Percentiles rank a stretch among this genome's conserved stretches.
Evolutionary conservation across 768 basidiomycete species (phyloP).

Genomic region (Serendipita vermifera): DNA sequence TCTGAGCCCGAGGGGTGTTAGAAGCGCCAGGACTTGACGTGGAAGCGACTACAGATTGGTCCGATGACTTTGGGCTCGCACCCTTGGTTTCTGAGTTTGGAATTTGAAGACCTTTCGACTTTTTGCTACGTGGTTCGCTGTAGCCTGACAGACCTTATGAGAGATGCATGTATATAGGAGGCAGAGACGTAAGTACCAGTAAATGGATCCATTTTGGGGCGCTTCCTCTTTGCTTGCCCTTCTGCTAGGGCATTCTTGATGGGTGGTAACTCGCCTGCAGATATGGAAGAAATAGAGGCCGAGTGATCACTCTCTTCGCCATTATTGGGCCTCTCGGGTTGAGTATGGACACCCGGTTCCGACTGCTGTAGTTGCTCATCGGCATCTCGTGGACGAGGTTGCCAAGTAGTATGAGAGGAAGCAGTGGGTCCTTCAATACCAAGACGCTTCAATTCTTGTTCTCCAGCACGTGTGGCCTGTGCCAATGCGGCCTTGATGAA

Average conservation of each 20-base stretch:
- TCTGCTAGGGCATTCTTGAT: conserved; percentile 65
- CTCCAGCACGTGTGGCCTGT: not conserved
- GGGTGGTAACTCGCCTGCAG: too few species aligned
- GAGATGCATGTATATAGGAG: not conserved
- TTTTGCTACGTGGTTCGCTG: conserved; percentile 17
- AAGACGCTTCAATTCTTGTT: not conserved
- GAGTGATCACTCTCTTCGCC: not conserved
- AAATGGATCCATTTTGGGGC: conserved; percentile 50
- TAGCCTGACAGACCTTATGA: conserved; percentile 13
- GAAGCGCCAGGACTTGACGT: conserved; percentile 14
- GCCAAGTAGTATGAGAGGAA: not conserved
- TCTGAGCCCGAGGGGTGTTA: conserved; percentile 19
- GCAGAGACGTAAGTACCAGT: conserved; percentile 33
- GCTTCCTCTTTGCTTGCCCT: conserved; percentile 32
- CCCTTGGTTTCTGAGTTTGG: conserved; percentile 26
- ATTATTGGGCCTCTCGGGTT: too few species aligned
- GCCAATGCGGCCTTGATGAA: conserved; percentile 48
- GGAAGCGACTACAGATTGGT: conserved; percentile 15
- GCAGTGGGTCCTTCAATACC: not conserved
- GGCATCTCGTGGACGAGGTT: not conserved
- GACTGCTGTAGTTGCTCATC: not conserved
- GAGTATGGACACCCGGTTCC: conserved; percentile 12
- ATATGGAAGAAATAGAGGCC: too few species aligned
- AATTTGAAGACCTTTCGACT: not conserved
- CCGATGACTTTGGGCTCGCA: conserved; percentile 13